Conservation (phyloP, 805 yeast species). For the Zygosaccharomyces gambellarensis region DNA sequence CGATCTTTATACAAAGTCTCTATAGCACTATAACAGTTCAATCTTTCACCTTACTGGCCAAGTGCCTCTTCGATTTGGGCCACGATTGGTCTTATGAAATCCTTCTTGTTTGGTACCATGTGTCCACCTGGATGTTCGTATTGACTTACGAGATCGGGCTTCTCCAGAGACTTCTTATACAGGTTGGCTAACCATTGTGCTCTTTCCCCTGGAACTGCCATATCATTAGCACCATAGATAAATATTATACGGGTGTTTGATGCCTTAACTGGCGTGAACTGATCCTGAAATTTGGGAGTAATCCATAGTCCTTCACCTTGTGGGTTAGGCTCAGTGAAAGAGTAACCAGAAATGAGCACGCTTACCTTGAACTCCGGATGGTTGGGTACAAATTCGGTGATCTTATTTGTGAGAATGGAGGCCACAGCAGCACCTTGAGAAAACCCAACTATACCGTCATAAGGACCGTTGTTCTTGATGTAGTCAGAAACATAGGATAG, state of each 20-base stretch:
- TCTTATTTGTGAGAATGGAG: conserved; percentile 59
- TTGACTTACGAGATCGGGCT: conserved; percentile 38
- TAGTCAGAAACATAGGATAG: conserved; percentile 45
- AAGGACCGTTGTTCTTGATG: conserved; percentile 67
- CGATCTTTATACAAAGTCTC: background rate
- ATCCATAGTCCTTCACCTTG: conserved; percentile 34
- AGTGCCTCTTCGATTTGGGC: conserved; percentile 33
- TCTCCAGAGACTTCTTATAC: conserved; percentile 39
- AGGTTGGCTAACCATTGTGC: conserved; percentile 54
- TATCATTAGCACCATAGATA: conserved; percentile 80
- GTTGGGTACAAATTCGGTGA: conserved; percentile 48
- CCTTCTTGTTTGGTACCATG: conserved; percentile 86
- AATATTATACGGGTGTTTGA: conserved; percentile 53
- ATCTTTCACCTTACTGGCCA: background rate
- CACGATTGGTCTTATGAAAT: conserved; percentile 41
- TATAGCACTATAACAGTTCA: background rate
- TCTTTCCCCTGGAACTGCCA: conserved; percentile 73
- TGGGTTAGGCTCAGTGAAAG: conserved; percentile 41
- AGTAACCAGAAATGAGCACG: conserved; percentile 67
- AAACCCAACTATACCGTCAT: conserved; percentile 84
- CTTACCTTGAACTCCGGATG: conserved; percentile 59
- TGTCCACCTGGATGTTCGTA: conserved; percentile 95
- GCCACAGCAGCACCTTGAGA: conserved; percentile 93
- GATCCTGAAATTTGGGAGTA: conserved; percentile 34
- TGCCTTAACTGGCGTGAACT: conserved; percentile 32